Evolutionary conservation across 371 early-diverging fungal genomes (phyloP).

Genomic region (Batrachochytrium dendrobatidis): DNA sequence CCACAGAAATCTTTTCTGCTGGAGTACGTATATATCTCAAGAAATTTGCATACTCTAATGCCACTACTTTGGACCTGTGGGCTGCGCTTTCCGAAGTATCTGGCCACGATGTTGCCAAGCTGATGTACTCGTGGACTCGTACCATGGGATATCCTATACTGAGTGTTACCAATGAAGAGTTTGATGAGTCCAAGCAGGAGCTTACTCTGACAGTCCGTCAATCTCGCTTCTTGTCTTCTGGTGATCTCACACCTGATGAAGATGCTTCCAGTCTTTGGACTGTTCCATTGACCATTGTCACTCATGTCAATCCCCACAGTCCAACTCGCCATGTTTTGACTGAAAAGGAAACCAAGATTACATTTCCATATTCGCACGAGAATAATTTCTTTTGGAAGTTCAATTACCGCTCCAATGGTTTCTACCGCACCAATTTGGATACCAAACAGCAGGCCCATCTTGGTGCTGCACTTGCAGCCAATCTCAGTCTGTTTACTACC

Average conservation of each 20-base stretch:
- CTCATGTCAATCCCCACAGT: constrained; percentile 21
- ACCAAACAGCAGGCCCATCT: constrained; percentile 25
- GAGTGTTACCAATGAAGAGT: constrained; percentile 46
- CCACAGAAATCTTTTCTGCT: constrained; percentile 60
- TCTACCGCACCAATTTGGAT: constrained; percentile 44
- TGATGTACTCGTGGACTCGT: constrained; percentile 88
- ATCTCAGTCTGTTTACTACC: constrained; percentile 25
- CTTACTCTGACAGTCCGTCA: constrained; percentile 50
- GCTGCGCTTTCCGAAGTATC: constrained; percentile 58
- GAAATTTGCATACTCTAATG: constrained; percentile 73
- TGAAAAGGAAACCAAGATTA: constrained; percentile 26
- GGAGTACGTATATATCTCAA: constrained; percentile 77
- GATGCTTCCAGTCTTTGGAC: constrained; percentile 52
- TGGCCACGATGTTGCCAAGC: constrained; percentile 58
- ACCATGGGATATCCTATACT: constrained; percentile 78
- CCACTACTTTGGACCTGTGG: constrained; percentile 85
- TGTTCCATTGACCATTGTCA: constrained; percentile 56
- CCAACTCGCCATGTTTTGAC: constrained; percentile 30
- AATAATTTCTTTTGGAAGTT: constrained; percentile 38
- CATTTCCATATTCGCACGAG: constrained; percentile 34
- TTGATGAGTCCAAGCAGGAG: constrained; percentile 38
- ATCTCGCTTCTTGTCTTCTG: constrained; percentile 66
- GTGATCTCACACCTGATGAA: constrained; percentile 62
- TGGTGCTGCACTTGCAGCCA: constrained; percentile 20
- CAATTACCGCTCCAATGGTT: constrained; percentile 43